These are phyloP conservation scores for Alternaria alternata DNA, from an alignment of 2,329 filamentous ascomycete species.

Conservation along the genomic window DNA sequence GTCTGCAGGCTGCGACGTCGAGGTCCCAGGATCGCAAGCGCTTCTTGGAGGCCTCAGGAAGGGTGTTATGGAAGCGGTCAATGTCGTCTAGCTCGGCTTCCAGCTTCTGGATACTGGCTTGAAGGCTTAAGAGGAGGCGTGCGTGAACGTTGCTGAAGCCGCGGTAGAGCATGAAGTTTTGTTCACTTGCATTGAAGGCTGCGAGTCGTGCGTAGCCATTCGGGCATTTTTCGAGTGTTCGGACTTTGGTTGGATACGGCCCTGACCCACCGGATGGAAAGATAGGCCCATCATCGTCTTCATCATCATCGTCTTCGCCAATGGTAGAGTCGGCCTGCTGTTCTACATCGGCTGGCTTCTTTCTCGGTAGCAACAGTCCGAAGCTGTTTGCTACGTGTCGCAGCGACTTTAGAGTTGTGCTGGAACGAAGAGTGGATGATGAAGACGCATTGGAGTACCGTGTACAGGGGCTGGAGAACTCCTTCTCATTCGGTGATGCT, in stretches of 20 bases:
- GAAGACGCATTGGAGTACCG: background rate
- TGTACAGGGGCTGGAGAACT: background rate
- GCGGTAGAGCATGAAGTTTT: conserved; percentile 43
- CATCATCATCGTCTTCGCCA: background rate
- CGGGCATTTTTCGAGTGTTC: conserved; percentile 31
- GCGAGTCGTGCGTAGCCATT: conserved; percentile 40
- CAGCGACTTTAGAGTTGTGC: background rate
- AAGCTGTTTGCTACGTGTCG: background rate
- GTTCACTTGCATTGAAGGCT: conserved; percentile 40
- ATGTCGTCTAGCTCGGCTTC: background rate
- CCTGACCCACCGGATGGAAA: background rate
- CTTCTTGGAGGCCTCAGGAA: background rate
- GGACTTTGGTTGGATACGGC: background rate
- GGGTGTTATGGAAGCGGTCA: background rate
- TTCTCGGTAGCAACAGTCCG: background rate
- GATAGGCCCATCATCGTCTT: background rate
- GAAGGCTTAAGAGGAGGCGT: conserved; percentile 34
- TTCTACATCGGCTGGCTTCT: background rate
- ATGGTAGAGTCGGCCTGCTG: background rate
- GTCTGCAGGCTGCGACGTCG: background rate
- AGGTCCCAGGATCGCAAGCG: background rate
- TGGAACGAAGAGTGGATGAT: background rate
- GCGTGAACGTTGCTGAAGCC: conserved; percentile 41
- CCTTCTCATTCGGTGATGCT: background rate
- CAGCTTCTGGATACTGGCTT: conserved; percentile 8